A percentile compares a stretch with the other conserved stretches of the same genome.
Evolutionary conservation across 345 rosid genomes (phyloP).

Genomic region (Fremontodendron californicum): DNA sequence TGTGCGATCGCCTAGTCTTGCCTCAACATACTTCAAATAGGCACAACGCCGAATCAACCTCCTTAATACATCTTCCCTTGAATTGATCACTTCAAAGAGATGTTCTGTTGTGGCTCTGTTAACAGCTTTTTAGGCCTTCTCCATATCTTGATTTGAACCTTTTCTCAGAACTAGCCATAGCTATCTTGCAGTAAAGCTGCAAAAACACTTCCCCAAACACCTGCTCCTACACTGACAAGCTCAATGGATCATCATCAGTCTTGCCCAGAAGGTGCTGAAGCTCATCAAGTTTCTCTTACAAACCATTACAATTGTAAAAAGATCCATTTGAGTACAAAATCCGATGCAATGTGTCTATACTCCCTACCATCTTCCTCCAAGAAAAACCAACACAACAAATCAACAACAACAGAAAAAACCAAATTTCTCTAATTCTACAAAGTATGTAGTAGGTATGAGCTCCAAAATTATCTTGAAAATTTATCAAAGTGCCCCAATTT

Average conservation of each 20-base stretch:
- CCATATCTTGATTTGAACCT: slow-evolving; percentile 71
- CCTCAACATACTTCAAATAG: too few relatives aligned
- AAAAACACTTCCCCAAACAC: slow-evolving; percentile 87
- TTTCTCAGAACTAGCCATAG: slow-evolving; percentile 61
- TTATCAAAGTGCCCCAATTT: slow-evolving; percentile 5
- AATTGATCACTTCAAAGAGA: too few relatives aligned
- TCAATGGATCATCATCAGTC: slow-evolving; percentile 56
- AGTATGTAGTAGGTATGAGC: neutral
- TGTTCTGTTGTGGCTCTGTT: too few relatives aligned
- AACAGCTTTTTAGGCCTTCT: too few relatives aligned
- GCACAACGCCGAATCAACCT: too few relatives aligned
- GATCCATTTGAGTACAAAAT: slow-evolving; percentile 37
- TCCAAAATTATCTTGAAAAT: neutral
- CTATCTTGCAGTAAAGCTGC: slow-evolving; percentile 66
- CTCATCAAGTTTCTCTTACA: slow-evolving; percentile 69
- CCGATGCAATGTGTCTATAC: slow-evolving; percentile 28
- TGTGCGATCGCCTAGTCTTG: too few relatives aligned
- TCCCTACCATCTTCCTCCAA: slow-evolving; percentile 52
- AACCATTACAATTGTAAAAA: slow-evolving; percentile 39
- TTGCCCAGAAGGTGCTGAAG: slow-evolving; percentile 49
- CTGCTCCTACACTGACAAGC: slow-evolving; percentile 75
- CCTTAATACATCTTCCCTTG: too few relatives aligned
- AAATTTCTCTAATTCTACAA: slow-evolving; percentile 1
- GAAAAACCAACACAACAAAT: slow-evolving; percentile 2
- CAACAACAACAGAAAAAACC: slow-evolving; percentile 15